These are phyloP conservation scores for Thermothelomyces thermophilus DNA, from an alignment of 2,329 filamentous ascomycete genomes.

Conservation along the genomic window DNA sequence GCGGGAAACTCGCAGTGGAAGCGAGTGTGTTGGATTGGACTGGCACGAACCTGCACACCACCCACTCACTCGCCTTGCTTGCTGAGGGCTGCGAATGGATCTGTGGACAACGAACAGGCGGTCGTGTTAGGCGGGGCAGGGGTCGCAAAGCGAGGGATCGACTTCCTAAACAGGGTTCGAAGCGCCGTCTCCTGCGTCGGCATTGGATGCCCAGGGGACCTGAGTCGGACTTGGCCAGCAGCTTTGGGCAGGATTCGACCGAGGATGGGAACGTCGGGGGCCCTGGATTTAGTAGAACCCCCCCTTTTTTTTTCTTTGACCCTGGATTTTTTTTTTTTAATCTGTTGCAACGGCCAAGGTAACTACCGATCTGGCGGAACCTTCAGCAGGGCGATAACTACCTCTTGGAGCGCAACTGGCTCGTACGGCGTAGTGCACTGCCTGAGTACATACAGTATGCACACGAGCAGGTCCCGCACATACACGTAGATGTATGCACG, in stretches of 20 bases:
- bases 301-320: neutral
- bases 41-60: no score
- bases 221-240: slow-evolving; percentile 1
- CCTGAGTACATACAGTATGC: no score
- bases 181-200: slow-evolving; percentile 10
- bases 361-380: neutral
- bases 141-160: slow-evolving; percentile 14
- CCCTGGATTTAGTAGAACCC: neutral
- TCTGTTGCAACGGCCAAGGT: slow-evolving; percentile 3
- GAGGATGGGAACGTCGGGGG: neutral
- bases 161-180: slow-evolving; percentile 20
- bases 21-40: neutral
- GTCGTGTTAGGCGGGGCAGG: slow-evolving; percentile 17
- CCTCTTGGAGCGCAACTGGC: no score
- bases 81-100: neutral
- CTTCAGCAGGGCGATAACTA: no score
- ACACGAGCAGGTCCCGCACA: no score
- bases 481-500: no score
- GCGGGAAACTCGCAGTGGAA: neutral
- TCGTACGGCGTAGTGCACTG: no score
- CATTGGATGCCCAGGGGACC: slow-evolving; percentile 11
- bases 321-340: neutral
- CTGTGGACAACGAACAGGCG: neutral
- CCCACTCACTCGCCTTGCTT: neutral
- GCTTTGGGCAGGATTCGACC: neutral